These are phyloP conservation scores for Aspergillus melleus DNA, from an alignment of 2,329 filamentous ascomycete genomes.

Conservation along the genomic window DNA sequence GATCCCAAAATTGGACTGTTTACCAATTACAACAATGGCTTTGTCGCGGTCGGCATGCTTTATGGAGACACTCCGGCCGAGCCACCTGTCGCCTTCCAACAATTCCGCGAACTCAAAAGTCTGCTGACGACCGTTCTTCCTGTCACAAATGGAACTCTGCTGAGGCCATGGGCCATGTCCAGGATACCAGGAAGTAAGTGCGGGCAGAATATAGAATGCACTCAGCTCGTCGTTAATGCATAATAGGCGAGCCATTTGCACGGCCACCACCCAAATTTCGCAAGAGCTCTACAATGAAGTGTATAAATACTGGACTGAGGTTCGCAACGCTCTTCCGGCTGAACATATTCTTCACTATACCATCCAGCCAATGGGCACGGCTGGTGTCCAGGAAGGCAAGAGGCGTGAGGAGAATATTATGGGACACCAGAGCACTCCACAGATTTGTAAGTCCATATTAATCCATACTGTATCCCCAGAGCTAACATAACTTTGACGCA, in stretches of 20 bases:
- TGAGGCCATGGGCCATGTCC: too few relatives aligned
- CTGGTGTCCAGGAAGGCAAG: constrained; percentile 7
- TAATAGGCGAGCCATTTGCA: constrained; percentile 6
- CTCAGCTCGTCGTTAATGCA: background rate
- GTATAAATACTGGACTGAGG: background rate
- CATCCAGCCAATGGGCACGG: constrained; percentile 10
- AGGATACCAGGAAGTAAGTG: too few relatives aligned
- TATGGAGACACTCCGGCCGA: constrained; percentile 7
- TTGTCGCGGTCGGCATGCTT: constrained; percentile 9
- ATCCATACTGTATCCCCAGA: too few relatives aligned
- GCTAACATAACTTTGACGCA: too few relatives aligned
- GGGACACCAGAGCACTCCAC: background rate
- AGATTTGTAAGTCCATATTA: too few relatives aligned
- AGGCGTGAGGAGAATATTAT: constrained; percentile 10
- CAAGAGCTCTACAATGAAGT: constrained; percentile 7
- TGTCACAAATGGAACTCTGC: too few relatives aligned
- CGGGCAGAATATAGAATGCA: too few relatives aligned
- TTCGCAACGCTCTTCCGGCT: too few relatives aligned
- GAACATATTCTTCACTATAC: background rate
- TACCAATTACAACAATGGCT: constrained; percentile 13
- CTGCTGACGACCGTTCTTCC: too few relatives aligned
- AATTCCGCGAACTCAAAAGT: too few relatives aligned
- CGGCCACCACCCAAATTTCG: constrained; percentile 4
- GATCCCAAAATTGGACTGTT: constrained; percentile 10
- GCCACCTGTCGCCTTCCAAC: background rate